Conservation (phyloP, 1,139 yeast species). For the Debaryomyces udenii region DNA sequence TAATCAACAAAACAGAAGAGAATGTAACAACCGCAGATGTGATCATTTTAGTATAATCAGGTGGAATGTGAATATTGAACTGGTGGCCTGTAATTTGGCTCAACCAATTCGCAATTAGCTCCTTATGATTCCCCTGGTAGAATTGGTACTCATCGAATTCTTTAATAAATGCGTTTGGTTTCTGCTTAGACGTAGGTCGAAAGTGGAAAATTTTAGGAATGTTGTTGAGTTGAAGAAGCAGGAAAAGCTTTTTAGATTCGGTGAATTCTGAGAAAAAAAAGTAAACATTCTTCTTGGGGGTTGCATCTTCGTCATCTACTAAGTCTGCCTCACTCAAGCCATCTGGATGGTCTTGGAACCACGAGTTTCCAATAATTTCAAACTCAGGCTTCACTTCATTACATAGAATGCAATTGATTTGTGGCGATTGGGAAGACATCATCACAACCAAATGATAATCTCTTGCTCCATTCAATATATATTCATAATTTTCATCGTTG, state of each 20-base stretch:
- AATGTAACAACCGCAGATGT: constrained; percentile 47
- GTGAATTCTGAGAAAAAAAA: constrained; percentile 77
- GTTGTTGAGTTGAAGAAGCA: constrained; percentile 58
- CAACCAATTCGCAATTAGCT: constrained; percentile 44
- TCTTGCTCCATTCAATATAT: constrained; percentile 65
- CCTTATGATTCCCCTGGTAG: constrained; percentile 56
- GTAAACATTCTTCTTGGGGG: constrained; percentile 46
- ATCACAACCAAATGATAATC: constrained; percentile 68
- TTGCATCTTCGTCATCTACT: constrained; percentile 30
- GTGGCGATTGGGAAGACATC: constrained; percentile 73
- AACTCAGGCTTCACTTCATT: constrained; percentile 68
- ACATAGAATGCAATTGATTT: constrained; percentile 80
- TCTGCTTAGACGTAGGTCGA: constrained; percentile 51
- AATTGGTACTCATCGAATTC: constrained; percentile 53
- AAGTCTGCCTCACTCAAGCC: constrained; percentile 34
- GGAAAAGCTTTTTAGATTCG: constrained; percentile 58
- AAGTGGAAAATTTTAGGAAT: constrained; percentile 80
- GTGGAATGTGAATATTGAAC: constrained; percentile 57
- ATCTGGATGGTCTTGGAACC: constrained; percentile 51
- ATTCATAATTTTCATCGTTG: constrained; percentile 63
- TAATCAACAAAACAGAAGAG: constrained; percentile 22
- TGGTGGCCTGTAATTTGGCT: constrained; percentile 42
- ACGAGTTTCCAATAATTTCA: constrained; percentile 56
- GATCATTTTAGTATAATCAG: constrained; percentile 54
- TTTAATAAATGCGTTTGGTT: constrained; percentile 30